Evolutionary conservation across 1,139 yeast species (phyloP).

Genomic region (Magnusiomyces paraingens): DNA sequence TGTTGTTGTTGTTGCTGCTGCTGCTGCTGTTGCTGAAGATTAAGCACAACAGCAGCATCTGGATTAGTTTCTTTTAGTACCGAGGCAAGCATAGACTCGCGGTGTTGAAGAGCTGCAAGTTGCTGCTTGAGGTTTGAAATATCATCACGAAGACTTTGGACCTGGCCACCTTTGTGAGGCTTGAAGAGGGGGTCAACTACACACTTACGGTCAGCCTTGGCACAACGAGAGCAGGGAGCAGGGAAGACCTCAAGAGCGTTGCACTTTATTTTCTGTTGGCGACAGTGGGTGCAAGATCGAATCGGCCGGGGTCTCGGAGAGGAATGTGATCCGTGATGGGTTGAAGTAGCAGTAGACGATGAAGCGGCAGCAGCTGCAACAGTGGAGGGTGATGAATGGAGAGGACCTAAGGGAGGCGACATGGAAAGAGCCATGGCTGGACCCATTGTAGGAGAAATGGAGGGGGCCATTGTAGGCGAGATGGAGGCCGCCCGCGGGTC

Average conservation of each 20-base stretch:
- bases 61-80: conserved; percentile 21
- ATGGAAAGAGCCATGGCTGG: too few relatives aligned
- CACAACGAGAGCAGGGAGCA: conserved; percentile 75
- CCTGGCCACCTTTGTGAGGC: conserved; percentile 88
- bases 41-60: conserved; percentile 2
- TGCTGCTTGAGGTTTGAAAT: conserved; percentile 75
- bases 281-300: conserved; percentile 87
- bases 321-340: background rate
- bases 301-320: conserved; percentile 50
- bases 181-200: conserved; percentile 88
- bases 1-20: too few relatives aligned
- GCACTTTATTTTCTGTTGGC: conserved; percentile 91
- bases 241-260: conserved; percentile 85
- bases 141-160: conserved; percentile 76
- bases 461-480: too few relatives aligned
- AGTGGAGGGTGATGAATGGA: background rate
- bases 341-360: background rate
- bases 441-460: too few relatives aligned
- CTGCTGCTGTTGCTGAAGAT: conserved; percentile 1
- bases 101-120: conserved; percentile 63
- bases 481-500: too few relatives aligned
- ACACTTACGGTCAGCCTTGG: conserved; percentile 70
- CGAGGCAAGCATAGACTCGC: conserved; percentile 35
- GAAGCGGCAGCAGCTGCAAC: background rate
- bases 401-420: too few relatives aligned